A percentile compares a stretch with the other conserved stretches of the same genome.
These are phyloP conservation scores for Clonostachys sp. DNA, from an alignment of 2,329 filamentous ascomycete genomes.

Conservation along the genomic window DNA sequence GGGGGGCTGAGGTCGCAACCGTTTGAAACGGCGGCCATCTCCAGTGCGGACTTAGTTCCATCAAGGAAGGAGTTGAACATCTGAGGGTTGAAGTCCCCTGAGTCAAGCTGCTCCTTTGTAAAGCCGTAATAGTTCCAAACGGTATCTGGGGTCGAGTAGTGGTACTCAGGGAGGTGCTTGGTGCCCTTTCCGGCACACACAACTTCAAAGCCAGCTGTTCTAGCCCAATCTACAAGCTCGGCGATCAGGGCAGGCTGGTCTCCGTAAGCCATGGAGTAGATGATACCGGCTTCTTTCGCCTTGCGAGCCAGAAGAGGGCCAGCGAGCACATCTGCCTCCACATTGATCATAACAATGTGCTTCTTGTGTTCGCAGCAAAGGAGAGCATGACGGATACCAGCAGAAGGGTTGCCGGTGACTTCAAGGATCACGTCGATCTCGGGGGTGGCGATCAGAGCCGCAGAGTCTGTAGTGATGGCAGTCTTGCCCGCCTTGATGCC, in stretches of 20 bases:
- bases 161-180: conserved; percentile 38
- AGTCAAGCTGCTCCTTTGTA: conserved; percentile 33
- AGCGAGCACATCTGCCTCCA: conserved; percentile 37
- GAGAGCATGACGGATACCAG: conserved; percentile 34
- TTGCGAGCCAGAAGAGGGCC: conserved; percentile 32
- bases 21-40: conserved; percentile 42
- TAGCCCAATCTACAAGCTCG: conserved; percentile 36
- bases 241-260: conserved; percentile 36
- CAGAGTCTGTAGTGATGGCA: conserved; percentile 33
- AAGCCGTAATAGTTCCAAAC: conserved; percentile 41
- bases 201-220: conserved; percentile 35
- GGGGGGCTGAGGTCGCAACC: conserved; percentile 34
- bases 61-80: conserved; percentile 45
- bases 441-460: conserved; percentile 31
- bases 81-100: conserved; percentile 36
- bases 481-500: conserved; percentile 32
- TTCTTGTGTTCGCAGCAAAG: conserved; percentile 40
- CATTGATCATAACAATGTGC: conserved; percentile 43
- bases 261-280: conserved; percentile 41
- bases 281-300: conserved; percentile 36
- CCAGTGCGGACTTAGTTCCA: conserved; percentile 39
- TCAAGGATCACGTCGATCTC: conserved; percentile 38
- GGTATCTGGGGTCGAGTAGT: conserved; percentile 38
- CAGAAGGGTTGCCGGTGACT: conserved; percentile 34
- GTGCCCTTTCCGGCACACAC: conserved; percentile 39